These are phyloP conservation scores for Hippophae gyantsensis DNA, from an alignment of 306 rosid species.

Conservation along the genomic window DNA sequence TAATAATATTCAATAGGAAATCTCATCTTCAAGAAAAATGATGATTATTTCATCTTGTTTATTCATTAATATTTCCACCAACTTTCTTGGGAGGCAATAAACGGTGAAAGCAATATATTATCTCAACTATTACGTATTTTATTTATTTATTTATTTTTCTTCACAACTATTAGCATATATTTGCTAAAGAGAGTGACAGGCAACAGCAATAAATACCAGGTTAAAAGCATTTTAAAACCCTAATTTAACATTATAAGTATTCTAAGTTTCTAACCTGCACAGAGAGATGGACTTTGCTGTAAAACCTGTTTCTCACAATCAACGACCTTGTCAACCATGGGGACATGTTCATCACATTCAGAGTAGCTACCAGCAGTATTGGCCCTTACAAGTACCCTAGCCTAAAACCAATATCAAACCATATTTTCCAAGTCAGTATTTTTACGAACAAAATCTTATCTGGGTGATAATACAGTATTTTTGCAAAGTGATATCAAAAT, in stretches of 20 bases:
- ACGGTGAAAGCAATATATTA: no score
- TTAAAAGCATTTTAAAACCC: slow-evolving; percentile 3
- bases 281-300: slow-evolving; percentile 23
- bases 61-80: no score
- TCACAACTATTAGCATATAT: no score
- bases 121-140: no score
- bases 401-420: slow-evolving; percentile 41
- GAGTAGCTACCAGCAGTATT: slow-evolving; percentile 25
- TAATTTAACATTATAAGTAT: not conserved
- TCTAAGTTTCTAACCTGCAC: slow-evolving; percentile 39
- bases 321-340: slow-evolving; percentile 83
- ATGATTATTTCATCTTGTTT: not conserved
- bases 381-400: slow-evolving; percentile 41
- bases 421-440: not conserved
- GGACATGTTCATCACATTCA: slow-evolving; percentile 64
- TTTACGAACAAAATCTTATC: no score
- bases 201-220: not conserved
- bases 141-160: no score
- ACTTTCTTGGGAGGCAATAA: no score
- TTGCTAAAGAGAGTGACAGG: no score
- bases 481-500: not conserved
- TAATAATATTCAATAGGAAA: no score
- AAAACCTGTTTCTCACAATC: slow-evolving; percentile 46
- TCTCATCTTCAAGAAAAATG: not conserved
- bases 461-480: slow-evolving; percentile 2